phyloP scores from a whole-genome alignment of 2,329 filamentous ascomycete species.

The Cordyceps pruinosa region DNA sequence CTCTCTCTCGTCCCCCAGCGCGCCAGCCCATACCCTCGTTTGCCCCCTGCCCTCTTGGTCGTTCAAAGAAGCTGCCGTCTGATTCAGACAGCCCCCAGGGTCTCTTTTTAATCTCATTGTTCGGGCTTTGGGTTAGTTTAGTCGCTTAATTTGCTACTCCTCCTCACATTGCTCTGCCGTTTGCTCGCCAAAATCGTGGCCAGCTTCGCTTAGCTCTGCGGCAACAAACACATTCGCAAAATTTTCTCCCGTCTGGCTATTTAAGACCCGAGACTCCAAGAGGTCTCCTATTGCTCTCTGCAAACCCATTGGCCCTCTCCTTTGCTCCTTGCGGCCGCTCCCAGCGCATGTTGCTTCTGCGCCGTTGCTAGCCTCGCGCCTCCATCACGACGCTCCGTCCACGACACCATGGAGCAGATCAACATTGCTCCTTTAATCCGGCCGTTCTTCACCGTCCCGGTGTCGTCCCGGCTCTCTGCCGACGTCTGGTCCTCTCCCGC shows the following conservation, averaged over 20 bases:
- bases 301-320: background rate
- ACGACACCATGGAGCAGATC: conserved; percentile 1
- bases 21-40: background rate
- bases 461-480: conserved; percentile 21
- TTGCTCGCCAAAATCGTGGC: conserved; percentile 3
- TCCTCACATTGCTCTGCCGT: conserved; percentile 5
- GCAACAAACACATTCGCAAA: background rate
- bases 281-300: background rate
- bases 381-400: background rate
- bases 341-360: background rate
- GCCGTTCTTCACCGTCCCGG: background rate
- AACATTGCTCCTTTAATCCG: background rate
- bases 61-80: background rate
- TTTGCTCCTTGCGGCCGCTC: background rate
- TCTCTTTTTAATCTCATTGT: background rate
- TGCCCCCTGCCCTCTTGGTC: background rate
- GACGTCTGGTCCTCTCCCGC: conserved; percentile 36
- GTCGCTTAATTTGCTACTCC: background rate
- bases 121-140: background rate
- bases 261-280: background rate
- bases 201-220: conserved; percentile 5
- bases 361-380: background rate
- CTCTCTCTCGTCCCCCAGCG: background rate
- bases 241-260: background rate
- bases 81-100: background rate